Evolutionary conservation across 495 filamentous ascomycete genomes (phyloP), one percentile per base, ranked within the genome.

Genomic region (Friedmanniomyces endolithicus): DNA sequence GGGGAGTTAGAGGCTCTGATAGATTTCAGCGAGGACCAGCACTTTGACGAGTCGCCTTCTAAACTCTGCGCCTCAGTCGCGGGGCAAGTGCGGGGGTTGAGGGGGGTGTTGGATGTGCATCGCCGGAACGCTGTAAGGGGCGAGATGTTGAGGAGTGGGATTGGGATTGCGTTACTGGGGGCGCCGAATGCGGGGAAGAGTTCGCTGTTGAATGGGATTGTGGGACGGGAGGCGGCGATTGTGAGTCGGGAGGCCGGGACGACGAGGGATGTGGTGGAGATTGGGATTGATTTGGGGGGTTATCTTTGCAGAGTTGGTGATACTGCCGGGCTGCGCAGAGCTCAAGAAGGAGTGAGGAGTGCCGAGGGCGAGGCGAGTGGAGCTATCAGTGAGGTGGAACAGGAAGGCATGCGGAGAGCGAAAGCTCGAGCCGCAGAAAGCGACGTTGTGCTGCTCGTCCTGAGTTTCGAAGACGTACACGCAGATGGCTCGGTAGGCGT

Each of bases 121-220:
- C 78, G 85, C 53, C 67, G 73, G 46, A 94, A 88, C 65, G 86
- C 86, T 44, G 80, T 86, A 27, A 77, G 86, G 35, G 89, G 87
- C 2, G 92, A 97, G 68, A 69, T 98, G 52, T 71, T 97, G 34
- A 77, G 89, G 20, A 87, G 80, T 59, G 92, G 92, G 0, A 94
- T 98, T 52, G 80, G 78, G 53, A 78, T 98, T 54, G 84, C 89
- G 1, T 74, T 98, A 7, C 71, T 97, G 6, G 92, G 92, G 0
- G 86, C 90, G 7, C 94, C 92, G 11, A 98, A 98, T 70, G 90
- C 84, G 0, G 92, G 92, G 19, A 98, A 98, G 67, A 96, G 90
- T 64, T 94, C 87, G 1, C 70, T 98, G 53, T 78, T 98, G 64
- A 98, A 98, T 70, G 73, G 78, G 49, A 75, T 98, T 58, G 87